Base-by-base conservation (phyloP, 768 basidiomycete species). In the Calocera viscosa region DNA sequence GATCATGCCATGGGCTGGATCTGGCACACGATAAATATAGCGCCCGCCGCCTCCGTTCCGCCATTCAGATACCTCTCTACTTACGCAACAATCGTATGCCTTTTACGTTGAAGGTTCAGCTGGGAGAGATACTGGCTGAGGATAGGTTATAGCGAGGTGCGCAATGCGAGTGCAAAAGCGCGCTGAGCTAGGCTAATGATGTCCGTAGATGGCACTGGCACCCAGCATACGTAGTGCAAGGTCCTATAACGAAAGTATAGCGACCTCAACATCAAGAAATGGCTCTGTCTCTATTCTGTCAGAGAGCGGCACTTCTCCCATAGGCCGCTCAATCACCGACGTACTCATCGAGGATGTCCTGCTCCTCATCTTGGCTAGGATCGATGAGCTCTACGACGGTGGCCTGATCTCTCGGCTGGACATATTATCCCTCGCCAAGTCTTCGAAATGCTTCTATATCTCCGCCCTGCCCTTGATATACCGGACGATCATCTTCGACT, bases 341-440 rank as follows among this genome's bases (percentile, higher is more conserved):
- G 53, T 60, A 16, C 53, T 60, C 16, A 60, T 28, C 19, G 53
- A 28, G 30, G 53, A 60, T 32, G 53, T 60, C 24, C 53, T 60
- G 5, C 10, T 28, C 14, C 53, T 60, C 53, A 60, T 60, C 11
- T 26, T 60, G 14, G 24, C 53, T 26, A 32, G 11, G 53, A 32
- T 60, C 10, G 53, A 60, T 2, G 53, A 60, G 53, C 24, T 60
- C 14, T 60, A 28, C 53, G 24, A 32, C 14, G 53, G 7, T 19
- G 53, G 53, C 53, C 30, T 60, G 53, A 60, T 60, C 30, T 60
- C 53, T 16, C 53, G 53, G 22, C 53, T 60, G 5, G 53, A 60
- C 26, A 32, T 60, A 28, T 22, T 60, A 22, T 60, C 53, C 30
- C 53, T 60, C 53, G 53, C 53, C 53, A 60, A 60, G 53, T 14